Percentiles rank a stretch among this genome's conserved stretches.
Evolutionary conservation across 306 rosid species (phyloP).

Genomic region (Delonix regia): DNA sequence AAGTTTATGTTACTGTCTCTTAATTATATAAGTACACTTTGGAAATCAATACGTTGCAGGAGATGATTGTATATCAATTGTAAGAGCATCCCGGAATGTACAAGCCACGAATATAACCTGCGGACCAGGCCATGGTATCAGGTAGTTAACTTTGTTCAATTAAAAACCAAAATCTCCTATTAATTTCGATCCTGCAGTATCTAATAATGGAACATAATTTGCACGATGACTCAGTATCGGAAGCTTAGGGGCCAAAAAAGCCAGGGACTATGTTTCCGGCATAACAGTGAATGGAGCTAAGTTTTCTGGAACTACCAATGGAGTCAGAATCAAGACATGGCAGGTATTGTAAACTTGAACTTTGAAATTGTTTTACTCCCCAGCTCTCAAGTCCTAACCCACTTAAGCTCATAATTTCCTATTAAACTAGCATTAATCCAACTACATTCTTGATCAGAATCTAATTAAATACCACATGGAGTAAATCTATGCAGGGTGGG

Average conservation of each 20-base stretch:
- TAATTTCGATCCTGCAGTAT: not conserved
- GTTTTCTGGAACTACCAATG: slow-evolving; percentile 72
- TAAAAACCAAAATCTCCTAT: not conserved
- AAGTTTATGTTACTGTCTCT: not conserved
- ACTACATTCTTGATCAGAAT: not conserved
- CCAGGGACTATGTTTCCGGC: slow-evolving; percentile 60
- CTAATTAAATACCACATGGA: not conserved
- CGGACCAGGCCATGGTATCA: slow-evolving; percentile 95
- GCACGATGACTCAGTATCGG: slow-evolving; percentile 58
- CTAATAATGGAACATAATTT: not conserved
- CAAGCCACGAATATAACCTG: slow-evolving; percentile 63
- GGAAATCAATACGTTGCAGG: slow-evolving; percentile 46
- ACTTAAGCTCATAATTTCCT: not conserved
- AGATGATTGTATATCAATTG: slow-evolving; percentile 90
- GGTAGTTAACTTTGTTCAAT: slow-evolving; percentile 38
- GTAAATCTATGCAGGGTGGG: slow-evolving; percentile 60
- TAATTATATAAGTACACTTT: not conserved
- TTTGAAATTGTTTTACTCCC: not conserved
- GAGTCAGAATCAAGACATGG: slow-evolving; percentile 90
- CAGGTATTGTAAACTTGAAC: slow-evolving; percentile 44
- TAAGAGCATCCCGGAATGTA: slow-evolving; percentile 59
- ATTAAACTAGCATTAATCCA: not conserved
- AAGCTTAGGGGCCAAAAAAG: slow-evolving; percentile 64
- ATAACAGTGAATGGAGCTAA: slow-evolving; percentile 65
- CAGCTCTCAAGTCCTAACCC: not conserved